phyloP scores from a whole-genome alignment of 768 basidiomycete species.

The Boletus sp. region DNA sequence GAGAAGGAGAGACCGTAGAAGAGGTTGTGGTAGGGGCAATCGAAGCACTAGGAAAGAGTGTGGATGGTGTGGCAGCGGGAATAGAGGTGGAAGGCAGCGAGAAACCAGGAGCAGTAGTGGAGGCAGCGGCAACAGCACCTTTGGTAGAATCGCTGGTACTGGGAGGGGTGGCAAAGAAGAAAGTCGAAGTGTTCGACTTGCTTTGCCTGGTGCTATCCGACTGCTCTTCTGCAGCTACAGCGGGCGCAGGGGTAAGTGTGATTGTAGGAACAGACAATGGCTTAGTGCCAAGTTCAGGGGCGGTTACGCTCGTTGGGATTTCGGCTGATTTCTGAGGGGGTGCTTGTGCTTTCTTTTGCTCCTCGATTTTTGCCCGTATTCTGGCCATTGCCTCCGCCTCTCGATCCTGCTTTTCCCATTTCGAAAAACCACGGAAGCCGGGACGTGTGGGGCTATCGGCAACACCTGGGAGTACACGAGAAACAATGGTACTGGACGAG shows the following conservation, averaged over 20 bases:
- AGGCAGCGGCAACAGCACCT: background rate
- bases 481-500: conserved; percentile 30
- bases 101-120: conserved; percentile 17
- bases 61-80: conserved; percentile 17
- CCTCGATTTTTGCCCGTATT: conserved; percentile 55
- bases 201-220: conserved; percentile 4
- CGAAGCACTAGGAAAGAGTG: conserved; percentile 7
- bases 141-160: conserved; percentile 10
- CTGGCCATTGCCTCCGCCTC: conserved; percentile 78
- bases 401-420: conserved; percentile 85
- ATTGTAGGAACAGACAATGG: conserved; percentile 27
- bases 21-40: conserved; percentile 11
- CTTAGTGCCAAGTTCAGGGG: conserved; percentile 22
- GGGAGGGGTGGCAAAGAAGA: conserved; percentile 13
- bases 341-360: conserved; percentile 40
- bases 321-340: conserved; percentile 36
- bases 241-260: conserved; percentile 26
- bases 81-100: conserved; percentile 30
- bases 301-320: conserved; percentile 25
- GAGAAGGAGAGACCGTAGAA: conserved; percentile 8
- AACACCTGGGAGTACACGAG: conserved; percentile 33
- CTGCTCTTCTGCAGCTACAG: conserved; percentile 6
- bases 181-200: conserved; percentile 15
- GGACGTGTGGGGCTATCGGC: conserved; percentile 57
- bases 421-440: conserved; percentile 54